A percentile compares a stretch with the other conserved stretches of the same genome.
phyloP scores from a whole-genome alignment of 345 rosid species.

The Clarkia xantiana region DNA sequence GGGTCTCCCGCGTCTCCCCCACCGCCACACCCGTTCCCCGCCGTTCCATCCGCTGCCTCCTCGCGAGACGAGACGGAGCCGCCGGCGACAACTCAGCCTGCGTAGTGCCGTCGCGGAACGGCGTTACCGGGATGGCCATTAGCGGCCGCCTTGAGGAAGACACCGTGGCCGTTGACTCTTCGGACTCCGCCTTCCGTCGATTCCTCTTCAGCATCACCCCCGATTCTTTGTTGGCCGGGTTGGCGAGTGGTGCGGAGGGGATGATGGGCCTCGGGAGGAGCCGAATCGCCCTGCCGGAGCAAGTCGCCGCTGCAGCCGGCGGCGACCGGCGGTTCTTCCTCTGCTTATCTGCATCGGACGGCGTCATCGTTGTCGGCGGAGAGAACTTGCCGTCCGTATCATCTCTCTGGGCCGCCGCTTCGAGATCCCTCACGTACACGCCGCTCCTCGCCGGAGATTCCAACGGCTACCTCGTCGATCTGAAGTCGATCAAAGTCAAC shows the following conservation, averaged over 20 bases:
- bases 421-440: conserved; percentile 38
- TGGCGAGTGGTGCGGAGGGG: conserved; percentile 37
- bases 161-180: conserved; percentile 23
- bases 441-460: conserved; percentile 19
- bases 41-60: conserved; percentile 48
- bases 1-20: conserved; percentile 37
- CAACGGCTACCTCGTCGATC: conserved; percentile 29
- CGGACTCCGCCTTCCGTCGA: conserved; percentile 12
- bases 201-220: conserved; percentile 36
- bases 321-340: conserved; percentile 24
- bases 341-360: conserved; percentile 38
- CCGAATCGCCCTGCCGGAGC: conserved; percentile 40
- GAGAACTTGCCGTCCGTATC: conserved; percentile 15
- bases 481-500: conserved; percentile 42
- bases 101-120: conserved; percentile 21
- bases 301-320: conserved; percentile 26
- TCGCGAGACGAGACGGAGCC: conserved; percentile 8
- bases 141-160: conserved; percentile 38
- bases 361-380: conserved; percentile 28
- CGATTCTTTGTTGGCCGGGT: conserved; percentile 24
- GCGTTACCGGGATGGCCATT: conserved; percentile 15
- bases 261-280: conserved; percentile 52
- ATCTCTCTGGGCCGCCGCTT: conserved; percentile 20
- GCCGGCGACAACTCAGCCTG: conserved; percentile 15
- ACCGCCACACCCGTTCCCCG: conserved; percentile 20